phyloP scores from a whole-genome alignment of 2,329 filamentous ascomycete genomes.

The Penicillium griseofulvum region DNA sequence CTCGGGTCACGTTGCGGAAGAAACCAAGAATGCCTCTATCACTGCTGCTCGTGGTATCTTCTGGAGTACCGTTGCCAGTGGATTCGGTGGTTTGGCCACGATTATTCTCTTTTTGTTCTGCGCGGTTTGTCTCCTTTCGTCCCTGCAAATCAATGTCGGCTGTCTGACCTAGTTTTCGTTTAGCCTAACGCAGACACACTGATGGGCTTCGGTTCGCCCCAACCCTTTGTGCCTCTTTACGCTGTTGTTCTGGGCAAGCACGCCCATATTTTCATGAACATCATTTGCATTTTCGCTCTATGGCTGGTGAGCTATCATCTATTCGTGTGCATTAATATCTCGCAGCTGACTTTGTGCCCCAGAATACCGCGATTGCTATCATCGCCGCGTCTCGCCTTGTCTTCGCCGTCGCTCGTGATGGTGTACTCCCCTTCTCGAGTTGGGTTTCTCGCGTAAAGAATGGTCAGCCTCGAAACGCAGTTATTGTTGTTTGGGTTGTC shows the following conservation, averaged over 20 bases:
- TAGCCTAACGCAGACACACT: constrained; percentile 54
- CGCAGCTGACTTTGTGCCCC: background rate
- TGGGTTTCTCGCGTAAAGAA: constrained; percentile 57
- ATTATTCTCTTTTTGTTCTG: constrained; percentile 62
- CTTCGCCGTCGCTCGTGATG: constrained; percentile 62
- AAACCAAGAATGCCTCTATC: constrained; percentile 58
- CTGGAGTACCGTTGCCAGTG: constrained; percentile 58
- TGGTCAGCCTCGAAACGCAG: constrained; percentile 60
- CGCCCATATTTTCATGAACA: constrained; percentile 61
- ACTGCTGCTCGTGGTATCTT: constrained; percentile 61
- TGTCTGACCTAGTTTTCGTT: constrained; percentile 6
- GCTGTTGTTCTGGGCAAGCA: constrained; percentile 55
- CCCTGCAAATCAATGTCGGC: too few relatives aligned
- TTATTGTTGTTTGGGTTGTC: constrained; percentile 58
- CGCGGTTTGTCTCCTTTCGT: constrained; percentile 25
- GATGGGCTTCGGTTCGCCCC: constrained; percentile 54
- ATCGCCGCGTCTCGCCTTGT: constrained; percentile 61
- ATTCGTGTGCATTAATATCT: background rate
- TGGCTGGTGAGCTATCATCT: constrained; percentile 19
- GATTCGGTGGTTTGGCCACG: constrained; percentile 54
- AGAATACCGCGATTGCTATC: constrained; percentile 60
- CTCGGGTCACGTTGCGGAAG: constrained; percentile 60
- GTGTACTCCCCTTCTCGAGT: constrained; percentile 57
- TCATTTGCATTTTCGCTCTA: constrained; percentile 44
- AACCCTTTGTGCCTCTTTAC: constrained; percentile 60